A percentile compares a stretch with the other conserved stretches of the same genome.
Evolutionary conservation across 139 green algal genomes (phyloP).

Genomic region (Raphidocelis subcapitata): DNA sequence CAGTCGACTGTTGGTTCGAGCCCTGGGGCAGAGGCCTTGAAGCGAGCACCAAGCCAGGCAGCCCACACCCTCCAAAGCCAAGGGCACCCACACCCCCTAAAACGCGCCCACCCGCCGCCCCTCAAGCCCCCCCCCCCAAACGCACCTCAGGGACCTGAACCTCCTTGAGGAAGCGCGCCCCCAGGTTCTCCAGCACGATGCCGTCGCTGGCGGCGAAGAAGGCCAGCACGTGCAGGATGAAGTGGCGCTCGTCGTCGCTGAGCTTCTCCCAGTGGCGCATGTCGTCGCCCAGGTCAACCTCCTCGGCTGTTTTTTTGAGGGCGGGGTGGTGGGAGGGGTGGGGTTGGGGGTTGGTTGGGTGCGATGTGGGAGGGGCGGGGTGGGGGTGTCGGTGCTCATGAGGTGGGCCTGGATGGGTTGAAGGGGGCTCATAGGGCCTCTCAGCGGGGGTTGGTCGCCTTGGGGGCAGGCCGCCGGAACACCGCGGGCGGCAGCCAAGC

Average conservation of each 20-base stretch:
- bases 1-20: too few relatives aligned
- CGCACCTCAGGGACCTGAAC: slow-evolving; percentile 89
- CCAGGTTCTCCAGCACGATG: slow-evolving; percentile 98
- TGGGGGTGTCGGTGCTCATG: background rate
- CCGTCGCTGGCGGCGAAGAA: slow-evolving; percentile 98
- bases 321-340: background rate
- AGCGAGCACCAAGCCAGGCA: too few relatives aligned
- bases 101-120: too few relatives aligned
- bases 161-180: slow-evolving; percentile 92
- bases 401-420: too few relatives aligned
- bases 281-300: slow-evolving; percentile 96
- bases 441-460: too few relatives aligned
- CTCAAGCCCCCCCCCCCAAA: too few relatives aligned
- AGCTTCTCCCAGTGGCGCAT: slow-evolving; percentile 91
- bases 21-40: too few relatives aligned
- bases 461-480: too few relatives aligned
- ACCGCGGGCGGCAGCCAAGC: too few relatives aligned
- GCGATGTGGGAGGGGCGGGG: background rate
- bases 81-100: too few relatives aligned
- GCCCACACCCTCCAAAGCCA: too few relatives aligned
- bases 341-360: background rate
- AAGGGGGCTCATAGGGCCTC: too few relatives aligned
- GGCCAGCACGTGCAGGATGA: slow-evolving; percentile 96
- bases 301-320: slow-evolving; percentile 75
- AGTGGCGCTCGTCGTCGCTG: slow-evolving; percentile 88